Evolutionary conservation across 441 rosid genomes (phyloP).

Genomic region (Caryocar brasiliense): DNA sequence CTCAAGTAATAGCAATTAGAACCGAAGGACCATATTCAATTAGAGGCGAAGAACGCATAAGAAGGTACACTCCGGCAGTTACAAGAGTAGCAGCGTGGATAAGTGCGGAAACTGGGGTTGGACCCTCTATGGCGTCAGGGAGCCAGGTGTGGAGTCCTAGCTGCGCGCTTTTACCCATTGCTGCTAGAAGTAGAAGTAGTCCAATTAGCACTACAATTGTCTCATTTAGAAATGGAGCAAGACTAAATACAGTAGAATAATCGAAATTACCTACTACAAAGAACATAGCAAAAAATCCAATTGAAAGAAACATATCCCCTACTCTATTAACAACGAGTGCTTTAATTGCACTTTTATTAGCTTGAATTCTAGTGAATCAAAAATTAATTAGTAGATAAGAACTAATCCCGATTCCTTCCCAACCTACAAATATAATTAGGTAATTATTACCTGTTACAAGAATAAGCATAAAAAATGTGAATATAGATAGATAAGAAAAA

Average conservation of each 20-base stretch:
- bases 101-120: neutral
- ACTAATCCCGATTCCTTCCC: neutral
- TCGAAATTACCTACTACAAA: neutral
- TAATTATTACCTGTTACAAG: neutral
- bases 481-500: neutral
- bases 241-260: neutral
- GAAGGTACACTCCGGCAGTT: too few species aligned
- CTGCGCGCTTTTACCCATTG: too few species aligned
- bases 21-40: too few species aligned
- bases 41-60: too few species aligned
- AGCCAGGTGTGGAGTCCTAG: too few species aligned
- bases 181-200: neutral
- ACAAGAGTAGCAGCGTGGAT: too few species aligned
- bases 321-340: neutral
- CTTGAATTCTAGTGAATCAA: neutral
- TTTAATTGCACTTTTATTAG: neutral
- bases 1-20: too few species aligned
- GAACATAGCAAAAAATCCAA: neutral
- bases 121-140: too few species aligned
- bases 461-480: neutral
- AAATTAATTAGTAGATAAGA: neutral
- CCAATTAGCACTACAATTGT: neutral
- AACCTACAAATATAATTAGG: neutral
- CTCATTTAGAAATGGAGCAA: neutral
- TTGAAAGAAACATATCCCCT: neutral